Conservation (phyloP, 371 early-diverging fungal genomes). For the Syncephalastrum sp. region DNA sequence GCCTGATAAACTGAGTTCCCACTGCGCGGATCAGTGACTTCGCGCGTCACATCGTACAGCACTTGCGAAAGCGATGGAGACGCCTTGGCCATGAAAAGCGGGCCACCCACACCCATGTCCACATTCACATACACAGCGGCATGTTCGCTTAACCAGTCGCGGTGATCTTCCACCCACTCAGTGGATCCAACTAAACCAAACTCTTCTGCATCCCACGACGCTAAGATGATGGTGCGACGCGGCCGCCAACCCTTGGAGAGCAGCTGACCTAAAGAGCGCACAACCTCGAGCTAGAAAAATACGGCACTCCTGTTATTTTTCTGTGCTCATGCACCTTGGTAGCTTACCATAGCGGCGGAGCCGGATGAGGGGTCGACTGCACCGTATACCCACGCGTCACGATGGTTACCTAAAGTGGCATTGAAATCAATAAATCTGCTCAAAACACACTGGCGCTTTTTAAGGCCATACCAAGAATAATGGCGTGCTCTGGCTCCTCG, state of each 20-base stretch:
- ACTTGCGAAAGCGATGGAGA: constrained; percentile 46
- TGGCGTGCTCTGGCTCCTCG: constrained; percentile 53
- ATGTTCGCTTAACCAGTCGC: constrained; percentile 50
- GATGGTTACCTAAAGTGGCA: constrained; percentile 50
- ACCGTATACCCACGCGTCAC: constrained; percentile 69
- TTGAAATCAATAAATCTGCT: neutral
- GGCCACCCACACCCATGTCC: constrained; percentile 46
- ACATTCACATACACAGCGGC: constrained; percentile 56
- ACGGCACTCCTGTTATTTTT: neutral
- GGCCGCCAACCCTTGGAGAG: constrained; percentile 59
- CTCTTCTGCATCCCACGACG: constrained; percentile 66
- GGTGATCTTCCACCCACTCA: constrained; percentile 63
- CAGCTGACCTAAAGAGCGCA: constrained; percentile 48
- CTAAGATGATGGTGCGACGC: constrained; percentile 55
- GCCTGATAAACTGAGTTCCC: constrained; percentile 18
- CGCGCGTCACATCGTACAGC: constrained; percentile 42
- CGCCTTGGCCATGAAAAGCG: constrained; percentile 41
- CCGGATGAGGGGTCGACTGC: constrained; percentile 72
- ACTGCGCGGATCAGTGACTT: constrained; percentile 35
- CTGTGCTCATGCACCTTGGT: neutral
- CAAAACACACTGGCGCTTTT: neutral
- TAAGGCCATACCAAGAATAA: constrained; percentile 46
- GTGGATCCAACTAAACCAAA: constrained; percentile 58
- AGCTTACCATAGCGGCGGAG: constrained; percentile 52
- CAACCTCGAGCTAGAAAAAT: constrained; percentile 39